Percentiles rank a stretch among this genome's conserved stretches.
Conservation (phyloP, 306 rosid genomes). For the Medicago arabica region DNA sequence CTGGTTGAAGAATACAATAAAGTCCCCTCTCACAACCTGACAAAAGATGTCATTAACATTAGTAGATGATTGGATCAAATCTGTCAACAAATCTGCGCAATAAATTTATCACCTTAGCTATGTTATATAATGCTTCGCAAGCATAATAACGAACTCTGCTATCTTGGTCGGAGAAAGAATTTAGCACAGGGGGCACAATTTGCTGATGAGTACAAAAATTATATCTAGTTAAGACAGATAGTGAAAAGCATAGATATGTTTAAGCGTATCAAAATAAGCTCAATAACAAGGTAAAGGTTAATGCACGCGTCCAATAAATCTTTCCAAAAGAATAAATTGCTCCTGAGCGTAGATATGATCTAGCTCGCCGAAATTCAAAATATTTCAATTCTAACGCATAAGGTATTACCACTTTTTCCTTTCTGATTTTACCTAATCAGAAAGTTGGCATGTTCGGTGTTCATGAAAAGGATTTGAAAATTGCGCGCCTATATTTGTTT, state of each 20-base stretch:
- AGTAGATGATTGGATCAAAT: conserved; percentile 34
- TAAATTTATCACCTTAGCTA: conserved; percentile 82
- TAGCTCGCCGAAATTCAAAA: background rate
- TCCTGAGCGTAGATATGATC: background rate
- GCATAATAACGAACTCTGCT: conserved; percentile 99
- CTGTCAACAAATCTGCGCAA: conserved; percentile 32
- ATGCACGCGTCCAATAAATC: conserved; percentile 18
- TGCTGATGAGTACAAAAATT: conserved; percentile 64
- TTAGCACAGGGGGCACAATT: conserved; percentile 92
- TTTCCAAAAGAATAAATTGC: conserved; percentile 16
- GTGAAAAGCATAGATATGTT: conserved; percentile 23
- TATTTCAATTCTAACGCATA: background rate
- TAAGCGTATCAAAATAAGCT: conserved; percentile 26
- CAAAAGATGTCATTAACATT: conserved; percentile 43
- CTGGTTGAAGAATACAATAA: conserved; percentile 91
- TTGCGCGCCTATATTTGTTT: background rate
- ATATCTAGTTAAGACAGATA: conserved; percentile 25
- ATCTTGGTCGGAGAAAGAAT: conserved; percentile 93
- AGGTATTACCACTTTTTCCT: background rate
- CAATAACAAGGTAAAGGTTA: conserved; percentile 28
- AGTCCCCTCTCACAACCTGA: conserved; percentile 99
- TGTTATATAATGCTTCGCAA: conserved; percentile 95
- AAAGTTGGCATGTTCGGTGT: no score
- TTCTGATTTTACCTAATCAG: no score
- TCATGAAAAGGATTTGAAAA: background rate